phyloP scores from a whole-genome alignment of 345 rosid species.

The Salix viminalis region DNA sequence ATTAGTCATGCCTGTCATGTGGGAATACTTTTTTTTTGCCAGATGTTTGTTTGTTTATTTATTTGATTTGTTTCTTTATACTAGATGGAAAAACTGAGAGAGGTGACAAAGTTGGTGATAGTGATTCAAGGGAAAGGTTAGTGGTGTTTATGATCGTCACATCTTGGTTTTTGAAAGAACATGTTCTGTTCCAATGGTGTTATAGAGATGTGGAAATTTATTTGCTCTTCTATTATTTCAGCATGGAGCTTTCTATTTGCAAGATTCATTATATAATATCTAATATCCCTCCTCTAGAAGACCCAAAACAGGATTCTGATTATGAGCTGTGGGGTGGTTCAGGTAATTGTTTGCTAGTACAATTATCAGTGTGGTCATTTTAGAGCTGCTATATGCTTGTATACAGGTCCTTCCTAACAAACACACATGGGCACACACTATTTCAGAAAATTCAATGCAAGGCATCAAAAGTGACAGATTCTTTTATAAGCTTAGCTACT shows the following conservation, averaged over 20 bases:
- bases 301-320: constrained; percentile 37
- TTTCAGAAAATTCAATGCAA: neutral
- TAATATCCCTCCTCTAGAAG: constrained; percentile 45
- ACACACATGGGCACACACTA: neutral
- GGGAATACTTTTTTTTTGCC: neutral
- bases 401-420: neutral
- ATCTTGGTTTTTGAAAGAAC: no score
- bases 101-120: constrained; percentile 18
- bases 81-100: constrained; percentile 26
- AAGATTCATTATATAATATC: constrained; percentile 55
- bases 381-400: neutral
- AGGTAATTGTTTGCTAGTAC: constrained; percentile 44
- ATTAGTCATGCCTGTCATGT: neutral
- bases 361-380: neutral
- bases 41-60: neutral
- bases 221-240: constrained; percentile 26
- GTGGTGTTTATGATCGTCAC: neutral
- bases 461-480: neutral
- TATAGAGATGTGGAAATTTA: neutral
- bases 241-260: constrained; percentile 47
- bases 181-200: neutral
- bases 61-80: constrained; percentile 10
- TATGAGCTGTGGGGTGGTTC: constrained; percentile 76
- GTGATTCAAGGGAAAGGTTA: constrained; percentile 45
- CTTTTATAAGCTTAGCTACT: neutral